Evolutionary conservation across 2,329 filamentous ascomycete genomes (phyloP).

Genomic region (Phyllosticta paracitricarpa): DNA sequence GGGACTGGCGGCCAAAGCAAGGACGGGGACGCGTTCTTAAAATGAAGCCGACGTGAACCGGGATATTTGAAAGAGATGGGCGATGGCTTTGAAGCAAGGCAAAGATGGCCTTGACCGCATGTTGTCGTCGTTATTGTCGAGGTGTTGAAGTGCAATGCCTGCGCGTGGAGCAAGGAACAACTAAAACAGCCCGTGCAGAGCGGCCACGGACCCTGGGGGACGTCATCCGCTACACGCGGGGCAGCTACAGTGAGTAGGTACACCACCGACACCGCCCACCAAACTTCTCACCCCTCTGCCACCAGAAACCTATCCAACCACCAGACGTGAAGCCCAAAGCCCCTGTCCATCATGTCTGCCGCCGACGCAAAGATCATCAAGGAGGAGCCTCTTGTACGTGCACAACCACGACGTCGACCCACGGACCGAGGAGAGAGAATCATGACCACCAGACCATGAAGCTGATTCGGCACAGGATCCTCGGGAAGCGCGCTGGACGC

Average conservation of each 20-base stretch:
- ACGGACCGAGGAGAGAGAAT: background rate
- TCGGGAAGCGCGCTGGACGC: constrained; percentile 32
- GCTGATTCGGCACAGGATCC: constrained; percentile 18
- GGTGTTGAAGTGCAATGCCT: background rate
- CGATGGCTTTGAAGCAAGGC: background rate
- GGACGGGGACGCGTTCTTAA: background rate
- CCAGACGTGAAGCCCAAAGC: background rate
- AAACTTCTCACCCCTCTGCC: background rate
- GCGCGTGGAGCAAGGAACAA: background rate
- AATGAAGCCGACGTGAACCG: background rate
- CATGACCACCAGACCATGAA: background rate
- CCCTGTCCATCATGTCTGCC: constrained; percentile 14
- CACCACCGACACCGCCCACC: background rate
- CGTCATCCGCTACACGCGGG: background rate
- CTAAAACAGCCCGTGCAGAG: background rate
- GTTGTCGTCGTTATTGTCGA: background rate
- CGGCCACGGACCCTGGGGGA: background rate
- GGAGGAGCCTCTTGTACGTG: constrained; percentile 25
- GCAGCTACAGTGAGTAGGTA: background rate
- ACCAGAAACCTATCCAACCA: background rate
- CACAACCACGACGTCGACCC: background rate
- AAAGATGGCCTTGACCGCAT: background rate
- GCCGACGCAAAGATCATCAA: constrained; percentile 24
- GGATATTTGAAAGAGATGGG: background rate
- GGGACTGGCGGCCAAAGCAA: background rate